Evolutionary conservation across 257 asterid species (phyloP), one percentile per base, ranked within the genome.

Genomic region (Solanum verrucosum): DNA sequence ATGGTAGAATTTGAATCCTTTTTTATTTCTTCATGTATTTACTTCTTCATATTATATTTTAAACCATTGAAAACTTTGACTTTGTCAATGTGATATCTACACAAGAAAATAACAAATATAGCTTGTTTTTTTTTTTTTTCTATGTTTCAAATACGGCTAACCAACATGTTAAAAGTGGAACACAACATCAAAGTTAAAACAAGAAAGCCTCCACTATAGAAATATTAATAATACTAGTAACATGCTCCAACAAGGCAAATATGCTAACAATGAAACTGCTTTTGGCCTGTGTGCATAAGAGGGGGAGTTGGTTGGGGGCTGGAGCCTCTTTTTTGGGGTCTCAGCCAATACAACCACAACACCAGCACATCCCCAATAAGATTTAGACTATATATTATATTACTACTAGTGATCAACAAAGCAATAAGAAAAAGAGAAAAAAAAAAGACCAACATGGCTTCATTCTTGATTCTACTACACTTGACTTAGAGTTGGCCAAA

Each of bases 401-500:
- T 79, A 79, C 85, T 27, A 27, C 38, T 74, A 35, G 13, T 67
- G 29, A n/a, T 52, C 63, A 52, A 56, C 6, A 40, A 27, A 31
- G 13, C 40, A 27, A 56, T 4, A 3, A 12, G 23, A 12, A 34
- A 18, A 9, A 60, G 31, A 13, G 6, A 16, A 15, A 16, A 40
- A 67, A 23, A 8, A 16, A 33, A 75, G 34, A 20, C 29, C 85
- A 81, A 49, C 70, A 49, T 9, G 70, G 86, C 70, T 49, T 82
- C 86, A 82, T 82, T 82, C 86, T 82, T 82, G 70, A 49, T 29
- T 49, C 70, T 82, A 82, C 42, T 82, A 82, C 42, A 25, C 52
- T 42, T 87, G 83, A 74, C 83, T 37, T 86, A 97, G 74, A 96
- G 95, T 84, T 97, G 99, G 86, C 98, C 98, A 78, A 91, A 96